Evolutionary conservation across 208 protist species (phyloP).

Genomic region (Crithidia acanthocephali): DNA sequence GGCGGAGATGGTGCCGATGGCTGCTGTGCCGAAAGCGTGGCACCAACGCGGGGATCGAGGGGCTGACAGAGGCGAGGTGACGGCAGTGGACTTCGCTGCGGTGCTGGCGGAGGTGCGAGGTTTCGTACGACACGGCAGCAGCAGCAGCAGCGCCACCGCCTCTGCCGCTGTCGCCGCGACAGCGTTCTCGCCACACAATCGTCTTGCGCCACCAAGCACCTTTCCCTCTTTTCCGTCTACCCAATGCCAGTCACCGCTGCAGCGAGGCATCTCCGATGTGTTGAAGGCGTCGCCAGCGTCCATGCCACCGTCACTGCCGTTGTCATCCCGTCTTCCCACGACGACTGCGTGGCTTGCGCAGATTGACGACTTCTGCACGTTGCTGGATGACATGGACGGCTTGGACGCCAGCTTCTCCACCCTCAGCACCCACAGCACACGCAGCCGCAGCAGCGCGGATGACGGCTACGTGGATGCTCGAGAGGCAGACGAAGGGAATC

Average conservation of each 20-base stretch:
- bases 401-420: background rate
- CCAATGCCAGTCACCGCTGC: background rate
- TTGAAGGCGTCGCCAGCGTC: background rate
- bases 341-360: constrained; percentile 25
- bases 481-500: background rate
- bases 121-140: constrained; percentile 13
- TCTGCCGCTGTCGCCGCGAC: too few relatives aligned
- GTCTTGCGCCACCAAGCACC: background rate
- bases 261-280: background rate
- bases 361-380: constrained; percentile 25
- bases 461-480: background rate
- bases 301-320: background rate
- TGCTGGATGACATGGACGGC: constrained; percentile 30
- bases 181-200: background rate
- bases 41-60: background rate
- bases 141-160: background rate
- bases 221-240: background rate
- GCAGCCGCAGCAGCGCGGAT: background rate
- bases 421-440: background rate
- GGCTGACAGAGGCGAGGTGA: background rate
- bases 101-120: constrained; percentile 26
- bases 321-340: constrained; percentile 5
- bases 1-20: constrained; percentile 6
- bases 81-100: constrained; percentile 17
- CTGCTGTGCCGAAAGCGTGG: background rate